Percentiles rank a stretch among this genome's conserved stretches.
Evolutionary conservation across 352 stramenopile genomes (phyloP).

Genomic region (Pythium catenulatum): DNA sequence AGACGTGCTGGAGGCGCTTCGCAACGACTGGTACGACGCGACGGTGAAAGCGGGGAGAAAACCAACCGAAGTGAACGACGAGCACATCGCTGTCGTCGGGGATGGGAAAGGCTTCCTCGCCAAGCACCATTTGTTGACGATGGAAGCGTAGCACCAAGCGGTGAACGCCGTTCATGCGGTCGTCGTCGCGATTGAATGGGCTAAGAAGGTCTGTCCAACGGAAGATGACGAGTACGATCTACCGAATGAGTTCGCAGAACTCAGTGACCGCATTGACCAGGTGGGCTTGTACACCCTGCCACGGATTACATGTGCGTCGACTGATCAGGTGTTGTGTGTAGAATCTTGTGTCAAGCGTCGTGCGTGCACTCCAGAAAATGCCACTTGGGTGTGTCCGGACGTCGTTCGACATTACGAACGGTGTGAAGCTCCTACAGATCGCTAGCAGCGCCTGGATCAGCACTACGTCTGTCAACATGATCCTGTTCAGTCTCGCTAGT

Average conservation of each 20-base stretch:
- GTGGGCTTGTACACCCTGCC: background rate
- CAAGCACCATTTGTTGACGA: background rate
- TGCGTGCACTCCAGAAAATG: background rate
- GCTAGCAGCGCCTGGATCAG: background rate
- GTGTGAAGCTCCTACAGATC: background rate
- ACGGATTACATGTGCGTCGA: no score
- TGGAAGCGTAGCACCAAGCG: background rate
- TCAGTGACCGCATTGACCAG: background rate
- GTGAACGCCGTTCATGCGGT: background rate
- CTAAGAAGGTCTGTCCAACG: no score
- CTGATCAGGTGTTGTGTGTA: no score
- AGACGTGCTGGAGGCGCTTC: background rate
- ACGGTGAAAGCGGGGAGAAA: background rate
- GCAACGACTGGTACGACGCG: background rate
- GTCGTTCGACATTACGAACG: background rate
- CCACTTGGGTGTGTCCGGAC: background rate
- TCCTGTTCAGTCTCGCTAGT: background rate
- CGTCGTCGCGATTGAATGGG: background rate
- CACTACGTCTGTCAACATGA: background rate
- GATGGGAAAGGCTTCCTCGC: background rate
- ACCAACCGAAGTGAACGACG: no score
- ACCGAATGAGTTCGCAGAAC: background rate
- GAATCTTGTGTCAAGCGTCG: no score
- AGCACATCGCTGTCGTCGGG: background rate
- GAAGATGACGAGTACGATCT: no score